These are phyloP conservation scores for Haplosporangium gracile DNA, from an alignment of 192 early-diverging fungal species.

Conservation along the genomic window DNA sequence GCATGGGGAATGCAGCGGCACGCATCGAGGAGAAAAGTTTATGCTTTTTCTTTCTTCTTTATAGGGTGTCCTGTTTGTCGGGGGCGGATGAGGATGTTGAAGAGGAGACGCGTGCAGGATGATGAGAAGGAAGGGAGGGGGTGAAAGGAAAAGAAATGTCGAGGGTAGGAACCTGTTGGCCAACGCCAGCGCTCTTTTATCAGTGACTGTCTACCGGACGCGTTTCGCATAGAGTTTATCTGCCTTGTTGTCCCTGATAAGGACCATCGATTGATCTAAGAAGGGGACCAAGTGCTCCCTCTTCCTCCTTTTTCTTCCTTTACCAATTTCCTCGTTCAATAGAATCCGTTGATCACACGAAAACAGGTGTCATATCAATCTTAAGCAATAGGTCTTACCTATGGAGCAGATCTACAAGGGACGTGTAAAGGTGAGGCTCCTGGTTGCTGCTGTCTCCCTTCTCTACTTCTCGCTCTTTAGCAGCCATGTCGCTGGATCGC, in stretches of 20 bases:
- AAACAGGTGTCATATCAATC: not conserved
- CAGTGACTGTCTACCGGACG: not conserved
- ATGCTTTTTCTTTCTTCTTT: not conserved
- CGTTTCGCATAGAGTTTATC: not conserved
- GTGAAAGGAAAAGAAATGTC: not conserved
- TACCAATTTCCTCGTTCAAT: too few species aligned
- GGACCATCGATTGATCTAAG: not conserved
- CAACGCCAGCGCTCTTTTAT: not conserved
- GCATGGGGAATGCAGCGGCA: slow-evolving; percentile 20
- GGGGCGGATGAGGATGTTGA: not conserved
- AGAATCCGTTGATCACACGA: not conserved
- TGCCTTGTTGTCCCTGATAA: not conserved
- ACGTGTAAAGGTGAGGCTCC: not conserved
- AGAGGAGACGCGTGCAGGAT: not conserved
- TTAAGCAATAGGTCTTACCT: not conserved
- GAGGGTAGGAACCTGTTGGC: not conserved
- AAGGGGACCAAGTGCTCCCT: not conserved
- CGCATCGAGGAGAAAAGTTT: slow-evolving; percentile 20
- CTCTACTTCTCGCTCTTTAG: not conserved
- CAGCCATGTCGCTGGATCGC: not conserved
- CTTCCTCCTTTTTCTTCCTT: not conserved
- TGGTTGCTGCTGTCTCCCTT: not conserved
- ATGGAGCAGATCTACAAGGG: not conserved
- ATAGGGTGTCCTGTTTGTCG: not conserved
- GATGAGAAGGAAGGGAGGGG: not conserved